Percentiles rank a stretch among this genome's conserved stretches.
Conservation (phyloP, 768 basidiomycete species). For the Epithele typhae region DNA sequence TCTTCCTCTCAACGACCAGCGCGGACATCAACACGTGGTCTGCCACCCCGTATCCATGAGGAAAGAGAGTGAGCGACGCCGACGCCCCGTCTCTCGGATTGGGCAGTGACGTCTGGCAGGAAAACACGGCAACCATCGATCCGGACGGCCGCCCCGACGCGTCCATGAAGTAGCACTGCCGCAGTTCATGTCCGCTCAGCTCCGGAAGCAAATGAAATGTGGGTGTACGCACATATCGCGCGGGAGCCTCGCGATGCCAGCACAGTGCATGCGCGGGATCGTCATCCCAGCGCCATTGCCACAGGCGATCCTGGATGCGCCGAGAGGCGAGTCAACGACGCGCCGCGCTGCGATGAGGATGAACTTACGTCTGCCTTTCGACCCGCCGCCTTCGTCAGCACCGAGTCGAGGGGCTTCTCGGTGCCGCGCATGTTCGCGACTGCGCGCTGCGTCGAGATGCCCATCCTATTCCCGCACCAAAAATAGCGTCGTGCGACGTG, state of each 20-base stretch:
- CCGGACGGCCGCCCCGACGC: slow-evolving; percentile 1
- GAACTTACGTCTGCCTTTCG: slow-evolving; percentile 12
- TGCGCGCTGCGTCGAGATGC: slow-evolving; percentile 16
- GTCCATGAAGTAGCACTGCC: slow-evolving; percentile 18
- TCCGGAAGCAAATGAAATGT: not conserved
- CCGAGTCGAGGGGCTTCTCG: slow-evolving; percentile 16
- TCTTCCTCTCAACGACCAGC: slow-evolving; percentile 30
- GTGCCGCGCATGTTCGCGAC: slow-evolving; percentile 16
- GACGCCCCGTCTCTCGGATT: slow-evolving; percentile 9
- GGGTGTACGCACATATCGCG: slow-evolving; percentile 18
- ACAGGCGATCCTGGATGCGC: slow-evolving; percentile 15
- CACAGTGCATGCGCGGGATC: slow-evolving; percentile 9
- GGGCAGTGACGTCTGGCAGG: slow-evolving; percentile 4
- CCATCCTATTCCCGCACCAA: too few species aligned
- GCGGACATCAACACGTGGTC: slow-evolving; percentile 33
- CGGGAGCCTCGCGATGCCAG: slow-evolving; percentile 19
- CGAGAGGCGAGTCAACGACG: too few species aligned
- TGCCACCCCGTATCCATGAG: slow-evolving; percentile 24
- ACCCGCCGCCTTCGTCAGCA: slow-evolving; percentile 14
- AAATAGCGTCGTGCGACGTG: too few species aligned
- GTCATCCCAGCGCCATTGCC: slow-evolving; percentile 20
- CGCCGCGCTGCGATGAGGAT: too few species aligned
- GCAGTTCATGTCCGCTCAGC: not conserved
- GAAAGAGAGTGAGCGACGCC: slow-evolving; percentile 23
- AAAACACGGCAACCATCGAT: slow-evolving; percentile 16